phyloP scores from a whole-genome alignment of 2,329 filamentous ascomycete species.

The Nigrospora sphaerica region DNA sequence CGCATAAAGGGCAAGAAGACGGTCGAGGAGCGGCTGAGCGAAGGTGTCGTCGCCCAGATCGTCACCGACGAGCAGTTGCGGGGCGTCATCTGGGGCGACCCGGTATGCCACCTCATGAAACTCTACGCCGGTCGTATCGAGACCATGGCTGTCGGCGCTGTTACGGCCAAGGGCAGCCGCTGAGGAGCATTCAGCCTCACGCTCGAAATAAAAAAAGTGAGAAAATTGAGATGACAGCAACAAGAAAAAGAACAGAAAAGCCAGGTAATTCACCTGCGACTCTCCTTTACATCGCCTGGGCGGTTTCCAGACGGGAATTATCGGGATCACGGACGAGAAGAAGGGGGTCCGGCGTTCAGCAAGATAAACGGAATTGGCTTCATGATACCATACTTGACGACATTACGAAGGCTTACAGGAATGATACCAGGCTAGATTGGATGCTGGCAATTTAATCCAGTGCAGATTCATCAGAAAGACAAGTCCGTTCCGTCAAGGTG shows the following conservation, averaged over 20 bases:
- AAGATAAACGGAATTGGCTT: too few relatives aligned
- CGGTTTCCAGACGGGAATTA: too few relatives aligned
- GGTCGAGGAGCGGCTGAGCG: constrained; percentile 40
- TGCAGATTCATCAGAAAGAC: too few relatives aligned
- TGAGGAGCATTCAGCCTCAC: too few relatives aligned
- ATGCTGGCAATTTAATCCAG: too few relatives aligned
- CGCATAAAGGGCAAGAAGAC: constrained; percentile 36
- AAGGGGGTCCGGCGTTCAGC: too few relatives aligned
- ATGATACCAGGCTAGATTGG: too few relatives aligned
- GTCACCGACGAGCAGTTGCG: constrained; percentile 62
- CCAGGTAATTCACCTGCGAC: background rate
- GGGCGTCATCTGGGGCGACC: constrained; percentile 72
- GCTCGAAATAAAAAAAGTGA: background rate
- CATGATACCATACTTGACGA: too few relatives aligned
- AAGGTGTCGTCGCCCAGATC: constrained; percentile 62
- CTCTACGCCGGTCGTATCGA: constrained; percentile 70
- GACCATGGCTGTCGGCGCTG: constrained; percentile 60
- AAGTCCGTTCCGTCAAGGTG: too few relatives aligned
- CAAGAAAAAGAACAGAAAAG: background rate
- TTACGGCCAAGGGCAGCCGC: constrained; percentile 34
- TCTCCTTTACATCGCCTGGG: too few relatives aligned
- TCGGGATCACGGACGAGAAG: too few relatives aligned
- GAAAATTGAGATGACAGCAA: background rate
- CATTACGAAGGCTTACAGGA: too few relatives aligned
- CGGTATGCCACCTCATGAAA: constrained; percentile 72